phyloP scores from a whole-genome alignment of 2,329 filamentous ascomycete species.

The Colletotrichum plurivorum region DNA sequence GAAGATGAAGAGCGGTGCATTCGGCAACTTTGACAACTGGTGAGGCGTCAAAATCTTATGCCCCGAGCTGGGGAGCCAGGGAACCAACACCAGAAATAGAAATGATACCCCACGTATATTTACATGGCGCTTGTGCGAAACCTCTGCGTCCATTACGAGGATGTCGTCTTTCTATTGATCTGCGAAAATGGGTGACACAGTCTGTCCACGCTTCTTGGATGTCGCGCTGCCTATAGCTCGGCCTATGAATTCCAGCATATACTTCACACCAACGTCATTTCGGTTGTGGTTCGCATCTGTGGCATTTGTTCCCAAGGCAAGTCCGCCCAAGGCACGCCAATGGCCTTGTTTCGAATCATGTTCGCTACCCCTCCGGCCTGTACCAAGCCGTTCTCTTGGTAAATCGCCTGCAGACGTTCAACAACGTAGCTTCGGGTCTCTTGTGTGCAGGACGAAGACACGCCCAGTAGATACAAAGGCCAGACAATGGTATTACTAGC shows the following conservation, averaged over 20 bases:
- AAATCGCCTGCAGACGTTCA: slow-evolving; percentile 59
- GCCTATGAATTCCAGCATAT: too few relatives aligned
- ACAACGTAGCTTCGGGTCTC: slow-evolving; percentile 60
- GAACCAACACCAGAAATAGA: slow-evolving; percentile 15
- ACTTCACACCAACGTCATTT: slow-evolving; percentile 48
- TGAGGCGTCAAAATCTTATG: slow-evolving; percentile 51
- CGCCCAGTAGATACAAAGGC: slow-evolving; percentile 64
- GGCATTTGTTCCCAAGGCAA: slow-evolving; percentile 45
- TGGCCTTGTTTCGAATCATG: slow-evolving; percentile 56
- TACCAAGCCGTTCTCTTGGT: slow-evolving; percentile 60
- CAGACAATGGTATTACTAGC: slow-evolving; percentile 64
- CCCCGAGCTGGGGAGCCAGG: neutral
- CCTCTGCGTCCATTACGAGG: too few relatives aligned
- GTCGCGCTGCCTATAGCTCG: too few relatives aligned
- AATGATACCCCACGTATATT: slow-evolving; percentile 28
- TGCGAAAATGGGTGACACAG: too few relatives aligned
- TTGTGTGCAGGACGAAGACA: slow-evolving; percentile 60
- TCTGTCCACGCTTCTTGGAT: too few relatives aligned
- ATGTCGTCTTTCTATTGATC: too few relatives aligned
- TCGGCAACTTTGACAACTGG: slow-evolving; percentile 97
- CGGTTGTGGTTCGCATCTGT: slow-evolving; percentile 43
- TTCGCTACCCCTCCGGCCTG: slow-evolving; percentile 61
- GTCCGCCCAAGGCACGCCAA: slow-evolving; percentile 45
- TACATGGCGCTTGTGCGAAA: neutral
- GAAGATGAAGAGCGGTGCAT: slow-evolving; percentile 84